These are phyloP conservation scores for Paramecium biaurelia DNA, from an alignment of 73 alveolate species.

Conservation along the genomic window DNA sequence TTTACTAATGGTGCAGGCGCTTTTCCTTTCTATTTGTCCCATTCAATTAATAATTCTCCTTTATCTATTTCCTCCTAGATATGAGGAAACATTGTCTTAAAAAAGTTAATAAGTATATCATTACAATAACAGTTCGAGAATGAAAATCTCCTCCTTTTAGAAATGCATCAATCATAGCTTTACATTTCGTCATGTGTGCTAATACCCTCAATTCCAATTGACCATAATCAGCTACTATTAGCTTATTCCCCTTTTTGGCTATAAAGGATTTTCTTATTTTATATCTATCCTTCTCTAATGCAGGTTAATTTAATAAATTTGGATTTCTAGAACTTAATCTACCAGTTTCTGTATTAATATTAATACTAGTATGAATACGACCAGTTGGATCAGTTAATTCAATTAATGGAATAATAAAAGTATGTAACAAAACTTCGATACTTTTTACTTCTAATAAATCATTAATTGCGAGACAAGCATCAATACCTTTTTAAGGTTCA, in stretches of 20 bases:
- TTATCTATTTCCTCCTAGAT: constrained; percentile 77
- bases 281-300: constrained; percentile 79
- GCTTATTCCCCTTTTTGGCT: constrained; percentile 81
- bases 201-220: constrained; percentile 92
- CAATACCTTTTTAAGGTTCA: constrained; percentile 75
- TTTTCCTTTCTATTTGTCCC: constrained; percentile 86
- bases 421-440: constrained; percentile 74
- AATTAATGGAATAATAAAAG: constrained; percentile 81
- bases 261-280: constrained; percentile 83
- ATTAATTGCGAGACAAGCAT: constrained; percentile 75
- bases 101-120: constrained; percentile 33
- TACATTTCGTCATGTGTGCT: constrained; percentile 94
- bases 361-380: constrained; percentile 83
- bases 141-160: constrained; percentile 88
- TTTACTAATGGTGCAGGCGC: constrained; percentile 89
- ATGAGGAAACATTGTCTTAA: constrained; percentile 86
- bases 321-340: constrained; percentile 90
- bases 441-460: constrained; percentile 70
- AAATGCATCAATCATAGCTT: constrained; percentile 91
- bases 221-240: constrained; percentile 96
- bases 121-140: constrained; percentile 72
- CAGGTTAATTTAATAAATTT: constrained; percentile 90
- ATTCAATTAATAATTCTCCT: constrained; percentile 85
- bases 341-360: constrained; percentile 95
- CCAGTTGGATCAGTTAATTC: constrained; percentile 68